Percentiles rank a stretch among this genome's conserved stretches.
phyloP scores from a whole-genome alignment of 139 green algal species.

The Coelastrella sp. region DNA sequence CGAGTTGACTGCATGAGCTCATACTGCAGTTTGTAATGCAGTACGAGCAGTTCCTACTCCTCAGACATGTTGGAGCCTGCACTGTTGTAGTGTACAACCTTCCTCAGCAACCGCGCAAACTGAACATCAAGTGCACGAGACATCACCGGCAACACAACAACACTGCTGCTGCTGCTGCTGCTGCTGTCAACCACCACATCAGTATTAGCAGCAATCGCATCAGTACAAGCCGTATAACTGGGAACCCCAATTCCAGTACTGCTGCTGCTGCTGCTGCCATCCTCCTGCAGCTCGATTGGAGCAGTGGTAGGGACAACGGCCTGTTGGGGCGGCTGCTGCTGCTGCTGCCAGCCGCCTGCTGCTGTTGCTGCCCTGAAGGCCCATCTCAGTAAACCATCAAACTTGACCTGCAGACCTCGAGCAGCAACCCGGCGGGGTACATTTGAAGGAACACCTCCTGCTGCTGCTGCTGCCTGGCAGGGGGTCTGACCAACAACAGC shows the following conservation, averaged over 20 bases:
- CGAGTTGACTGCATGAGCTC: too few species aligned
- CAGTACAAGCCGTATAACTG: neutral
- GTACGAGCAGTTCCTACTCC: too few species aligned
- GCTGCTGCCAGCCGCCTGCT: neutral
- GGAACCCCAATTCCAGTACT: too few species aligned
- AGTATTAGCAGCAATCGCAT: neutral
- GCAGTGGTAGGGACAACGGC: neutral
- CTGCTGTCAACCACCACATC: neutral
- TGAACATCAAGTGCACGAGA: slow-evolving; percentile 13
- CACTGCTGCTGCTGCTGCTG: neutral
- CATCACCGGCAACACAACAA: slow-evolving; percentile 27
- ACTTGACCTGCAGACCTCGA: slow-evolving; percentile 14
- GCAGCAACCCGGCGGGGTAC: neutral
- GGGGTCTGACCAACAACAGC: too few species aligned
- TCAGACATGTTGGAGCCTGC: too few species aligned
- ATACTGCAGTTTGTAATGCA: too few species aligned
- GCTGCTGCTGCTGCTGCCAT: neutral
- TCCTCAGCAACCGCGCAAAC: slow-evolving; percentile 15
- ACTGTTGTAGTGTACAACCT: neutral
- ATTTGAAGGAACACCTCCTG: neutral
- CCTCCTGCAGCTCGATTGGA: neutral
- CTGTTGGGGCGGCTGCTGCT: slow-evolving; percentile 27
- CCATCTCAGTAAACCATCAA: slow-evolving; percentile 31
- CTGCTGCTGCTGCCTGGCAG: too few species aligned
- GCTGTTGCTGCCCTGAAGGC: slow-evolving; percentile 17